Conservation (phyloP, 202 grass and related monocot species). For the Panicum hallii region DNA sequence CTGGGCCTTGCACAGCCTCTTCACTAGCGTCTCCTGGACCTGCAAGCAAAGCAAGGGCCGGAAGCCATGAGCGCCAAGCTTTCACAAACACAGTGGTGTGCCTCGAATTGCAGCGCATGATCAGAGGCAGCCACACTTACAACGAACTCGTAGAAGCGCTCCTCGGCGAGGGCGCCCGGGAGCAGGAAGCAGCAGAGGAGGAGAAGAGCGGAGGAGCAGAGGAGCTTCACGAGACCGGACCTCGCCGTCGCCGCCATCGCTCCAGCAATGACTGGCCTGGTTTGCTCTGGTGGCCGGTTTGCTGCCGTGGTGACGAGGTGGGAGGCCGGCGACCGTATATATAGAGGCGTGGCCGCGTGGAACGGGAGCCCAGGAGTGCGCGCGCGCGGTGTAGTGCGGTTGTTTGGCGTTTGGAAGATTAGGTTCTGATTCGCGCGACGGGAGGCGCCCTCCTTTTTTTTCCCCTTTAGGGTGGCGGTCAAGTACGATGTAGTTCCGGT, state of each 20-base stretch:
- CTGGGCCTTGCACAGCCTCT: conserved; percentile 82
- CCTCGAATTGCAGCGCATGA: neutral
- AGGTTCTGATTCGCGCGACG: conserved; percentile 55
- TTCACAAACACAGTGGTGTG: neutral
- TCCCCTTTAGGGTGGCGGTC: conserved; percentile 47
- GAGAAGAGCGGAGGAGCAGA: conserved; percentile 39
- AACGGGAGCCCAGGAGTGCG: neutral
- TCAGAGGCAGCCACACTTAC: conserved; percentile 36
- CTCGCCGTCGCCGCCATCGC: conserved; percentile 31
- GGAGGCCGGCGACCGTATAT: conserved; percentile 31
- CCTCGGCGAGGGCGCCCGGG: conserved; percentile 56
- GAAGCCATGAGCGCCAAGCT: neutral
- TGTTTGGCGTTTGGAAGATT: conserved; percentile 83
- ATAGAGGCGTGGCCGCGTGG: conserved; percentile 8
- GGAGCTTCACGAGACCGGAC: conserved; percentile 25
- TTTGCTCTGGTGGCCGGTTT: conserved; percentile 20
- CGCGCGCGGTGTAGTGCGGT: conserved; percentile 34
- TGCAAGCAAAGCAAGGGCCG: conserved; percentile 22
- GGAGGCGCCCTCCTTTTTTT: neutral
- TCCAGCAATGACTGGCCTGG: neutral
- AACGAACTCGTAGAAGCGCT: conserved; percentile 85
- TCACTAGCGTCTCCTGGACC: conserved; percentile 74
- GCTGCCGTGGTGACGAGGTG: conserved; percentile 41
- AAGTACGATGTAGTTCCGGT: conserved; percentile 29
- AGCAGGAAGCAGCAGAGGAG: conserved; percentile 46